Evolutionary conservation across 2,329 filamentous ascomycete species (phyloP).

Genomic region (Ophiognomonia clavigignenti-juglandacearum): DNA sequence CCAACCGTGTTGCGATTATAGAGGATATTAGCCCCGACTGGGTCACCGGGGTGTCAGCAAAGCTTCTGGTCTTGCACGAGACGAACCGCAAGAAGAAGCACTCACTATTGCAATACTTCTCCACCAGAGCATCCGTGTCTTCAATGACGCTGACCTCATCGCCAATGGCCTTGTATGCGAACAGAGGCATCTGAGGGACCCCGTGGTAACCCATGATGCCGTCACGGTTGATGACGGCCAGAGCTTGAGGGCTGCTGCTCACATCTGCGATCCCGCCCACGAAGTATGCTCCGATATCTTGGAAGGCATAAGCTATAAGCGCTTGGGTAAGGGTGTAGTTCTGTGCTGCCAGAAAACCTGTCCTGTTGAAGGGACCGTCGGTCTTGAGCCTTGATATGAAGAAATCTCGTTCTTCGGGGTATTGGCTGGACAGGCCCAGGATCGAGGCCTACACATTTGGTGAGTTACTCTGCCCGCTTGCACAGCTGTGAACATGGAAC

Average conservation of each 20-base stretch:
- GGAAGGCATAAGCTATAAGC: slow-evolving; percentile 16
- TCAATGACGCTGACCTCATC: slow-evolving; percentile 40
- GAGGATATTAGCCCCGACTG: slow-evolving; percentile 33
- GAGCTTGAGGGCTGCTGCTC: slow-evolving; percentile 18
- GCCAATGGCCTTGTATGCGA: slow-evolving; percentile 43
- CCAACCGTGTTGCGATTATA: slow-evolving; percentile 41
- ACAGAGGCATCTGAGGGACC: slow-evolving; percentile 40
- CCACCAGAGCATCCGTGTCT: slow-evolving; percentile 38
- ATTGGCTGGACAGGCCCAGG: slow-evolving; percentile 30
- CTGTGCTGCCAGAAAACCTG: slow-evolving; percentile 19
- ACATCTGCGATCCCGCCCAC: slow-evolving; percentile 19
- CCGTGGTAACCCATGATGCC: slow-evolving; percentile 30
- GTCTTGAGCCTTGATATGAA: slow-evolving; percentile 20
- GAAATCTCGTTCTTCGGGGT: slow-evolving; percentile 24
- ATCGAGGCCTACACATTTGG: neutral
- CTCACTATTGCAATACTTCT: slow-evolving; percentile 32
- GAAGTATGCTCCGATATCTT: slow-evolving; percentile 27
- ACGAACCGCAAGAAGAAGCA: neutral
- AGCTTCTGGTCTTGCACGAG: no score
- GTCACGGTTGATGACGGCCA: slow-evolving; percentile 24
- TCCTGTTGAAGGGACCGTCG: slow-evolving; percentile 19
- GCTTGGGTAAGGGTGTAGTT: slow-evolving; percentile 17
- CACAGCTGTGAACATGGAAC: neutral
- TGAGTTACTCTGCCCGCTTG: neutral
- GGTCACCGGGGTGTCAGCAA: neutral